Conservation (phyloP, 306 rosid species). For the Argentina anserina region DNA sequence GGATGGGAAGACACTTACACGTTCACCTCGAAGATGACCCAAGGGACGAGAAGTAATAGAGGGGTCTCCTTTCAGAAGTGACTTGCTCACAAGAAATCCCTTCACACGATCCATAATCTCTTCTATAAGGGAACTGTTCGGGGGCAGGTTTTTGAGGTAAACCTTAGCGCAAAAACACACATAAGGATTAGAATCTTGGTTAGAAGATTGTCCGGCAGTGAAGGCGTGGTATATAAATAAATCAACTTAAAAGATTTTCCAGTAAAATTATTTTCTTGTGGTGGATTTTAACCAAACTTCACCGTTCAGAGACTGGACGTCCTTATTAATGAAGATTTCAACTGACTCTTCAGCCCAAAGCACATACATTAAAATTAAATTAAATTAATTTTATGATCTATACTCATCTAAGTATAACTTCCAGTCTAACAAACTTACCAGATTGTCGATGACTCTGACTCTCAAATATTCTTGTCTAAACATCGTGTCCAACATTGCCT, state of each 20-base stretch:
- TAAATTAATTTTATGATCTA: neutral
- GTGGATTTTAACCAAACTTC: slow-evolving; percentile 3
- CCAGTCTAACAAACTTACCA: slow-evolving; percentile 43
- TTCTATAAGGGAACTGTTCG: slow-evolving; percentile 70
- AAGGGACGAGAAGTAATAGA: slow-evolving; percentile 48
- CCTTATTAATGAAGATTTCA: neutral
- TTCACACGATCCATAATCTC: slow-evolving; percentile 77
- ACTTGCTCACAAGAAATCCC: slow-evolving; percentile 80
- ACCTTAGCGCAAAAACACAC: slow-evolving; percentile 44
- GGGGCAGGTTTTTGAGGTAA: slow-evolving; percentile 83
- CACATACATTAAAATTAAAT: neutral
- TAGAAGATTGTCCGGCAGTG: neutral
- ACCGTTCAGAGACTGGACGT: neutral
- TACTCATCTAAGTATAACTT: slow-evolving; percentile 10
- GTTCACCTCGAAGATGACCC: slow-evolving; percentile 67
- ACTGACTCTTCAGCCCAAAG: no score
- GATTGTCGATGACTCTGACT: slow-evolving; percentile 80
- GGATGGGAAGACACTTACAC: slow-evolving; percentile 43
- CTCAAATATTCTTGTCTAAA: slow-evolving; percentile 89
- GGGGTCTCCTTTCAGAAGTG: slow-evolving; percentile 75
- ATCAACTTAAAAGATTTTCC: slow-evolving; percentile 5
- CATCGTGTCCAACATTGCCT: slow-evolving; percentile 92
- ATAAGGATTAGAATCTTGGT: neutral
- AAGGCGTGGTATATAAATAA: neutral
- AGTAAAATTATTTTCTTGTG: neutral